Percentiles rank a stretch among this genome's conserved stretches.
These are phyloP conservation scores for Alternaria sp. DNA, from an alignment of 2,329 filamentous ascomycete genomes.

Conservation along the genomic window DNA sequence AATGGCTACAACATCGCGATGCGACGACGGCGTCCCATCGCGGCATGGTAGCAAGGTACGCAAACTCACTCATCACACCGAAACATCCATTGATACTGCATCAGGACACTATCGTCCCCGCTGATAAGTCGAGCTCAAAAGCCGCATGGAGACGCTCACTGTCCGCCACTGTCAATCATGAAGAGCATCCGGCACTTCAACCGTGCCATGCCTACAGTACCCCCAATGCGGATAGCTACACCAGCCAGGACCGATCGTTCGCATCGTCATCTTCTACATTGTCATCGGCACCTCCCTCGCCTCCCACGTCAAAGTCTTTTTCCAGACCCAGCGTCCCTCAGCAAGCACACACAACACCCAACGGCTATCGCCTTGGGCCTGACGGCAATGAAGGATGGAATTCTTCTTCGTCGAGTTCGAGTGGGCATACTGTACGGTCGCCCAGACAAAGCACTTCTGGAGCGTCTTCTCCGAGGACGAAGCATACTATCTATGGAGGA, in stretches of 20 bases:
- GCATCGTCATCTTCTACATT: neutral
- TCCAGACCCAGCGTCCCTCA: neutral
- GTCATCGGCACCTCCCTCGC: neutral
- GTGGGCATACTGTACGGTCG: neutral
- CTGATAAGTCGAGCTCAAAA: neutral
- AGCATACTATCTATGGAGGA: neutral
- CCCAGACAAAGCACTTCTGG: neutral
- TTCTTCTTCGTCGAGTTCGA: neutral
- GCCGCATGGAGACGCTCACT: neutral
- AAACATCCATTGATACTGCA: neutral
- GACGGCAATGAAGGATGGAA: neutral
- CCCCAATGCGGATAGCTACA: neutral
- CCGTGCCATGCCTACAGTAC: neutral
- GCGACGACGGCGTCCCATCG: neutral
- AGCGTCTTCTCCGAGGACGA: neutral
- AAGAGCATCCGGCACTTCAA: neutral
- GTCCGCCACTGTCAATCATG: neutral
- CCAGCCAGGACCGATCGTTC: neutral
- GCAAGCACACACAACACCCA: neutral
- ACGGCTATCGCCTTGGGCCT: neutral
- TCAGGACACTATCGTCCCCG: neutral
- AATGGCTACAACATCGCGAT: neutral
- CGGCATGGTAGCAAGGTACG: neutral
- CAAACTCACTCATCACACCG: fast-evolving
- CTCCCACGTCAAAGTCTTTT: neutral